Evolutionary conservation across 371 early-diverging fungal genomes (phyloP).

Genomic region (Mortierella sp.): DNA sequence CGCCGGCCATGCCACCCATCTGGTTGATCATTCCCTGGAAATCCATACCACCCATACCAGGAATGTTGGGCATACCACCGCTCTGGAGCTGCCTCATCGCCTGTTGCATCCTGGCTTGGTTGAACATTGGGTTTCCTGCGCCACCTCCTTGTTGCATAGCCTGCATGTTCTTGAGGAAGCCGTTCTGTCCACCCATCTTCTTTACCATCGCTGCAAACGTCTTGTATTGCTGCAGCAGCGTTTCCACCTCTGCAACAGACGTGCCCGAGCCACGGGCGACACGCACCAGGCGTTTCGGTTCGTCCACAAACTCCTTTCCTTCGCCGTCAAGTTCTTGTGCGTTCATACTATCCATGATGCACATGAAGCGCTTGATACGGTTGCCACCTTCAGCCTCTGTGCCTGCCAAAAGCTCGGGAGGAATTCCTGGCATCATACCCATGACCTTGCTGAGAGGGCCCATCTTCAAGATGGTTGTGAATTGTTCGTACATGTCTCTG

Average conservation of each 20-base stretch:
- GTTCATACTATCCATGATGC: constrained; percentile 98
- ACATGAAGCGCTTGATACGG: constrained; percentile 88
- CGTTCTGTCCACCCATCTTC: constrained; percentile 95
- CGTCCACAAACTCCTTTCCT: constrained; percentile 84
- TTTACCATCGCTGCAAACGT: constrained; percentile 94
- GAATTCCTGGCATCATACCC: constrained; percentile 98
- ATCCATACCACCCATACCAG: constrained; percentile 72
- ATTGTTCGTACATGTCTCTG: constrained; percentile 98
- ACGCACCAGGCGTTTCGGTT: constrained; percentile 84
- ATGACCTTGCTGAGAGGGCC: constrained; percentile 96
- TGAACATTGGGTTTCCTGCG: constrained; percentile 59
- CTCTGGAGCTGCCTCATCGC: constrained; percentile 78
- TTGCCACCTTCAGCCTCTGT: constrained; percentile 83
- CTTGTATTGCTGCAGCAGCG: constrained; percentile 85
- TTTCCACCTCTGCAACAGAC: constrained; percentile 85
- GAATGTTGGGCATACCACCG: constrained; percentile 41
- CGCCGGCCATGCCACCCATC: constrained; percentile 82
- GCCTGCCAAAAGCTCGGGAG: constrained; percentile 84
- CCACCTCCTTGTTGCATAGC: constrained; percentile 47
- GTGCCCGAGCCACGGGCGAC: constrained; percentile 95
- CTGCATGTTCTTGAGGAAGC: constrained; percentile 78
- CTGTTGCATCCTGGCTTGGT: constrained; percentile 66
- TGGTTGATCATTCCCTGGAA: constrained; percentile 80
- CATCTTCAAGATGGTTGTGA: constrained; percentile 94
- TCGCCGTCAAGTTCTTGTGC: constrained; percentile 94